phyloP scores from a whole-genome alignment of 129 eudicot genomes.

The Artemisia annua region DNA sequence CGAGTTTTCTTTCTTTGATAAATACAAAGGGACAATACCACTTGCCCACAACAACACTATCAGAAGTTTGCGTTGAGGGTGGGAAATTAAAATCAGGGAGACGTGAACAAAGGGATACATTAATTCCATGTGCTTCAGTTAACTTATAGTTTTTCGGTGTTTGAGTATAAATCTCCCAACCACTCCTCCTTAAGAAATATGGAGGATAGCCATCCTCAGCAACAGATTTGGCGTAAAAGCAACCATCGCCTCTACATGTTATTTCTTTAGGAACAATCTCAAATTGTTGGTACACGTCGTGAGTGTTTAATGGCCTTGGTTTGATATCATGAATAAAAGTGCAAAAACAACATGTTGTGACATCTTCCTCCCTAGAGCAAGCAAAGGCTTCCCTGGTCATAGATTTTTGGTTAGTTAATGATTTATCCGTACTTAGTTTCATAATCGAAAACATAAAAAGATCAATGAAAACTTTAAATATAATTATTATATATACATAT shows the following conservation, averaged over 20 bases:
- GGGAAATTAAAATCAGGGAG: slow-evolving; percentile 45
- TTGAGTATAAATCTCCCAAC: slow-evolving; percentile 41
- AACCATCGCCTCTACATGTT: slow-evolving; percentile 20
- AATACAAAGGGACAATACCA: slow-evolving; percentile 84
- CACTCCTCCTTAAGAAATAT: slow-evolving; percentile 41
- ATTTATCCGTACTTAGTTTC: neutral
- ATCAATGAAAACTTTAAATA: neutral
- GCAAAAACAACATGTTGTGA: slow-evolving; percentile 45
- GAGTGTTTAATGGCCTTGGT: slow-evolving; percentile 60
- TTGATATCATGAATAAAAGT: slow-evolving; percentile 43
- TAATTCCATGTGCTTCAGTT: slow-evolving; percentile 52
- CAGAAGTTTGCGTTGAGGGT: slow-evolving; percentile 29
- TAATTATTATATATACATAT: neutral
- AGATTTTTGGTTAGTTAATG: neutral
- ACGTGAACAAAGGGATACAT: slow-evolving; percentile 46
- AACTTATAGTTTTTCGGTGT: slow-evolving; percentile 45
- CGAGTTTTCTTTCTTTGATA: slow-evolving; percentile 47
- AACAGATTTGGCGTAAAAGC: slow-evolving; percentile 49
- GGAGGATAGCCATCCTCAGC: slow-evolving; percentile 67
- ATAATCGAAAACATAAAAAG: neutral
- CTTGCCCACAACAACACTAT: slow-evolving; percentile 52
- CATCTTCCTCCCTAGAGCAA: neutral
- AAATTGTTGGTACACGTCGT: slow-evolving; percentile 55
- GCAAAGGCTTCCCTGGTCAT: neutral
- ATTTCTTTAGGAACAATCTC: slow-evolving; percentile 31